Percentiles rank a stretch among this genome's conserved stretches.
Conservation (phyloP, 1,284 basidiomycete species). For the Phellopilus nigrolimitatus region DNA sequence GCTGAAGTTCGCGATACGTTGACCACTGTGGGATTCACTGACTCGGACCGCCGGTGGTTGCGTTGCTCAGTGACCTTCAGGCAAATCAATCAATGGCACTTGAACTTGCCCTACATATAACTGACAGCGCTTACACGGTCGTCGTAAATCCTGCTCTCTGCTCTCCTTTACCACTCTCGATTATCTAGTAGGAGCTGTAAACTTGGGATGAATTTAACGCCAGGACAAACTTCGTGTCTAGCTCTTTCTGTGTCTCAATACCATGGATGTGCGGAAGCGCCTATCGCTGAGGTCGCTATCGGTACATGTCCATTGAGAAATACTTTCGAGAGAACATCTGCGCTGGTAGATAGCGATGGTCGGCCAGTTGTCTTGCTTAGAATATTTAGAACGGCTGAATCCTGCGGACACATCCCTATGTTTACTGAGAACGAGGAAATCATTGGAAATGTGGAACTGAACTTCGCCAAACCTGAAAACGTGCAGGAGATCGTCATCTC, state of each 20-base stretch:
- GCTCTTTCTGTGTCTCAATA: background rate
- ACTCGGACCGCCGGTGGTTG: too few species aligned
- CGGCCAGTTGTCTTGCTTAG: constrained; percentile 2
- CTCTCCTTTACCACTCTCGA: too few species aligned
- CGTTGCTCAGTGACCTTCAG: too few species aligned
- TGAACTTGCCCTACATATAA: too few species aligned
- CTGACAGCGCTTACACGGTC: too few species aligned
- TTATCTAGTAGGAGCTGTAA: too few species aligned
- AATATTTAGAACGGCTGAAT: background rate
- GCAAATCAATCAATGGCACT: too few species aligned
- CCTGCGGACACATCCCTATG: background rate
- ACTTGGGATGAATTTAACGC: too few species aligned
- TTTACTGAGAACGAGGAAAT: constrained; percentile 10
- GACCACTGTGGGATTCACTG: too few species aligned
- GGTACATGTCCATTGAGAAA: background rate
- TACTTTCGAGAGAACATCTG: background rate
- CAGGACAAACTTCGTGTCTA: background rate
- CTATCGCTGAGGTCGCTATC: background rate
- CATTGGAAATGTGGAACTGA: constrained; percentile 8
- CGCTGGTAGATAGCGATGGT: constrained; percentile 1
- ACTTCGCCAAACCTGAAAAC: constrained; percentile 10
- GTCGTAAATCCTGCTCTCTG: too few species aligned
- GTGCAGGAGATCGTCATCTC: constrained; percentile 8
- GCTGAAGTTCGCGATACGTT: too few species aligned
- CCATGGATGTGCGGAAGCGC: background rate